Percentiles rank a stretch among this genome's conserved stretches.
phyloP scores from a whole-genome alignment of 2,329 filamentous ascomycete species.

The Myotisia sp. region DNA sequence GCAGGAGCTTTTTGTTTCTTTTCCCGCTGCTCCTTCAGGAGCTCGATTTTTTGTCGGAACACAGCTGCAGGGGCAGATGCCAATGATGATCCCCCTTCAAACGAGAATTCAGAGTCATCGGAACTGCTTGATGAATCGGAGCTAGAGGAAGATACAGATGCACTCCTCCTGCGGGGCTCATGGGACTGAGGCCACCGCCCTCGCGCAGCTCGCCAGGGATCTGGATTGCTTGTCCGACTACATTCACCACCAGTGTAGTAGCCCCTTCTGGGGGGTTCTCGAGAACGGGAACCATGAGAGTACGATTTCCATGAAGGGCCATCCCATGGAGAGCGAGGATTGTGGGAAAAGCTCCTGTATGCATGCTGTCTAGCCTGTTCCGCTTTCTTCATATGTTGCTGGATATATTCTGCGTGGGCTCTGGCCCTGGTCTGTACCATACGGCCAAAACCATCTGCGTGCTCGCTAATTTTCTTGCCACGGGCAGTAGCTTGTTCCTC shows the following conservation, averaged over 20 bases:
- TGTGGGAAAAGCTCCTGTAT: not conserved
- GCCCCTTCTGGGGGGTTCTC: too few species aligned
- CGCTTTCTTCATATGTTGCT: constrained; percentile 18
- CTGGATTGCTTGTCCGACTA: too few species aligned
- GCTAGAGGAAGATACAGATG: constrained; percentile 11
- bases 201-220: too few species aligned
- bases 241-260: too few species aligned
- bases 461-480: constrained; percentile 21
- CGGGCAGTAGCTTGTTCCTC: constrained; percentile 22
- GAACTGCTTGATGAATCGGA: constrained; percentile 9
- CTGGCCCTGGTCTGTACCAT: constrained; percentile 27
- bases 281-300: too few species aligned
- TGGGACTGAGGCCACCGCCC: too few species aligned
- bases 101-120: constrained; percentile 5
- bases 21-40: constrained; percentile 3
- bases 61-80: too few species aligned
- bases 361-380: not conserved
- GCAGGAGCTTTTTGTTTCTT: not conserved
- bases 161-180: too few species aligned
- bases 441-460: constrained; percentile 24
- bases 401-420: constrained; percentile 24
- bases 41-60: too few species aligned
- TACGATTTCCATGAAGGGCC: too few species aligned
- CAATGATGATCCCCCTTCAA: not conserved
- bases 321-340: too few species aligned